Base-by-base conservation (phyloP, 106 monocot genomes). In the Platanthera guangdongensis region DNA sequence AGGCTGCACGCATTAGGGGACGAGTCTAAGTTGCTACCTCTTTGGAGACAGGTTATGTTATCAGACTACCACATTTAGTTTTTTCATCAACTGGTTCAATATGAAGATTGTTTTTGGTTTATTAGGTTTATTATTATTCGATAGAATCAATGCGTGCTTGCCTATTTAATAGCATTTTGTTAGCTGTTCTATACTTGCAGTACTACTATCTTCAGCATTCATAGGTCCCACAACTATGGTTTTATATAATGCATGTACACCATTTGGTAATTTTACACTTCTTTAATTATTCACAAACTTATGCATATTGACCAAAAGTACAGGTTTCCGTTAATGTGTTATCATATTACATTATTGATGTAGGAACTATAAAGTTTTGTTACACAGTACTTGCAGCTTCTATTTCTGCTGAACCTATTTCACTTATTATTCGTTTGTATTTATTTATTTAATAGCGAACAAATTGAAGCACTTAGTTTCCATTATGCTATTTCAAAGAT, bases 1-100 rank as follows among this genome's bases (percentile, higher is more conserved):
- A 95, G 85, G 81, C 76, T 95, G 30, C 83, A 92, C 78, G 81
- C 86, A 80, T 83, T 95, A 71, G 84, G 88, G 48, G 62, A 86
- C 50, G 95, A 90, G 13, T 83, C 90, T 22, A 95, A 88, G 76
- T 39, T 78, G 39, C 92, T 95, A 83, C 95, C 95, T 73, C 90
- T 95, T 80, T 95, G 95, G 95, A 88, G 90, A 85, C 95, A 95
- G 95, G 95, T 95, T 77, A 25, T 62, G 50, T 54, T 50, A 54
- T 74, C 11, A 55, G 7, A 6, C 54, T 72, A 8, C 22, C 19
- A 2, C 47, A 9, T 72, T 1, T 51, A 72, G 0, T 72, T 21
- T 8, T 72, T 48, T 48, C 47, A 70, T 70, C 70, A 70, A 70
- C 11, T 39, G 14, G 65, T 25, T 65, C 65, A 11, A 65, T 18